Percentiles rank a stretch among this genome's conserved stretches.
These are phyloP conservation scores for Kalanchoe fedtschenkoi DNA, from an alignment of 164 flowering plant species.

Conservation along the genomic window DNA sequence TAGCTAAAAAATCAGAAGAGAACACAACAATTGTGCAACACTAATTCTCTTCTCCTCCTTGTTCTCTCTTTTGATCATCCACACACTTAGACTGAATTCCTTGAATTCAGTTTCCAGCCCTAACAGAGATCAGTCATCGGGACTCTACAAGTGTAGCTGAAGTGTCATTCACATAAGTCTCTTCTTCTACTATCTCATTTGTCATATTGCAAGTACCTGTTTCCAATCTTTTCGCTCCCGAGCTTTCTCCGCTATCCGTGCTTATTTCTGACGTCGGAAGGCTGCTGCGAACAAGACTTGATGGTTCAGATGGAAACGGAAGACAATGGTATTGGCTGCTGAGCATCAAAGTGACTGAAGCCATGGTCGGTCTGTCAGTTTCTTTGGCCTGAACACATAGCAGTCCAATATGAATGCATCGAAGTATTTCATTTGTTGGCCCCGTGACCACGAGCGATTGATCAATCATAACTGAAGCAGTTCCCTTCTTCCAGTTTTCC, in stretches of 20 bases:
- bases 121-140: too few species aligned
- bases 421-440: slow-evolving; percentile 14
- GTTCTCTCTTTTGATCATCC: too few species aligned
- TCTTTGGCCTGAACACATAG: slow-evolving; percentile 26
- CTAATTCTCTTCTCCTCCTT: too few species aligned
- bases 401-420: slow-evolving; percentile 27
- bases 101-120: too few species aligned
- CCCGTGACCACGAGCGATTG: slow-evolving; percentile 7
- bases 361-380: slow-evolving; percentile 25
- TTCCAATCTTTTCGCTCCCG: background rate
- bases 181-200: too few species aligned
- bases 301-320: slow-evolving; percentile 20
- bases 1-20: too few species aligned
- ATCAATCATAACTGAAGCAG: slow-evolving; percentile 13
- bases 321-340: slow-evolving; percentile 13
- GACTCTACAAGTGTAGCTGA: too few species aligned
- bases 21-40: too few species aligned
- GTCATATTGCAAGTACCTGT: background rate
- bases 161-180: too few species aligned
- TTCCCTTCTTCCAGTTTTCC: slow-evolving; percentile 23
- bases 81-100: too few species aligned
- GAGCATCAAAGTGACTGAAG: slow-evolving; percentile 21
- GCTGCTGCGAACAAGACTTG: slow-evolving; percentile 6
- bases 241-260: background rate
- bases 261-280: too few species aligned